Evolutionary conservation across 2,329 filamentous ascomycete species (phyloP).

Genomic region (Calonectria ilicicola): DNA sequence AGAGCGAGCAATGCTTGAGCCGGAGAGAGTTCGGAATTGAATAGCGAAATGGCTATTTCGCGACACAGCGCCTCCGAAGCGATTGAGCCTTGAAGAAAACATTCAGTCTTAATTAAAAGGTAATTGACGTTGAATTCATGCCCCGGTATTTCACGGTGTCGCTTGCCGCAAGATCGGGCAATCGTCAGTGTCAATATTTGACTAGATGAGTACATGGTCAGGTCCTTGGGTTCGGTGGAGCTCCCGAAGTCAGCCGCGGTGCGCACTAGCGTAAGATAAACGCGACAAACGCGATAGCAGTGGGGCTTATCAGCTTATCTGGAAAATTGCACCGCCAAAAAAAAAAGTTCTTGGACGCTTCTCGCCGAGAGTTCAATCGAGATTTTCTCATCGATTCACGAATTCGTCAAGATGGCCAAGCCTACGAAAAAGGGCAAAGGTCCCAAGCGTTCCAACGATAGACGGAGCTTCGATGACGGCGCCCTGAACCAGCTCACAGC

Average conservation of each 20-base stretch:
- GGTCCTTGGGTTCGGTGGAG: slow-evolving; percentile 4
- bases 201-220: neutral
- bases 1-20: slow-evolving; percentile 49
- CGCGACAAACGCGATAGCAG: slow-evolving; percentile 37
- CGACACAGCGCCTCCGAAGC: slow-evolving; percentile 19
- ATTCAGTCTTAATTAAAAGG: slow-evolving; percentile 22
- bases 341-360: slow-evolving; percentile 41
- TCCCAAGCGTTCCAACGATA: slow-evolving; percentile 37
- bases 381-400: slow-evolving; percentile 28
- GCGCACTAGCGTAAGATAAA: slow-evolving; percentile 17
- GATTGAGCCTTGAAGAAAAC: slow-evolving; percentile 27
- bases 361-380: slow-evolving; percentile 32
- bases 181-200: slow-evolving; percentile 6
- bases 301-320: slow-evolving; percentile 24
- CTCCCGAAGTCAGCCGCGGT: slow-evolving; percentile 8
- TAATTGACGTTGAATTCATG: neutral
- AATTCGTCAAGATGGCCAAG: slow-evolving; percentile 46
- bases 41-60: slow-evolving; percentile 17
- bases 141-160: neutral
- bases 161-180: neutral
- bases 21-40: slow-evolving; percentile 38
- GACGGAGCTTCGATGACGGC: slow-evolving; percentile 58
- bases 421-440: slow-evolving; percentile 53
- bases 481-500: slow-evolving; percentile 66
- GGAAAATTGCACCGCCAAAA: slow-evolving; percentile 37